A percentile compares a stretch with the other conserved stretches of the same genome.
Evolutionary conservation across 768 basidiomycete genomes (phyloP).

Genomic region (Tephrocybe sp.): DNA sequence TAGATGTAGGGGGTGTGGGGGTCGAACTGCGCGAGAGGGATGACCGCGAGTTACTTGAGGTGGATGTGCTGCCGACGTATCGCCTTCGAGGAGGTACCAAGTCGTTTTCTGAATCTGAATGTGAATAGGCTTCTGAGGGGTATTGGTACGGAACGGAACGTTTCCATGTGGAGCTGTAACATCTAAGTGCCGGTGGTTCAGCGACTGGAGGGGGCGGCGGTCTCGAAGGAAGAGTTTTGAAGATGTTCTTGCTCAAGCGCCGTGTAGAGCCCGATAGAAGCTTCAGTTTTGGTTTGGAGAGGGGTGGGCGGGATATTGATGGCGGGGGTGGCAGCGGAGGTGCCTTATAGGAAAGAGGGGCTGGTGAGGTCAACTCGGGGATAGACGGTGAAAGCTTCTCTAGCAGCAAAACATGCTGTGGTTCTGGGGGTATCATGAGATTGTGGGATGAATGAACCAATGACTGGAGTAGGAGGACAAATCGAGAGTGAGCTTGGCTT

Average conservation of each 20-base stretch:
- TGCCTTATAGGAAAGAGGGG: slow-evolving; percentile 58
- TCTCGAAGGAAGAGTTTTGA: slow-evolving; percentile 28
- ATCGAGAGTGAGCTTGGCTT: slow-evolving; percentile 67
- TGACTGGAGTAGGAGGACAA: slow-evolving; percentile 73
- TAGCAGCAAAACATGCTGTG: slow-evolving; percentile 24
- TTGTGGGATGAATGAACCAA: slow-evolving; percentile 60
- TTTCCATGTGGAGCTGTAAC: slow-evolving; percentile 53
- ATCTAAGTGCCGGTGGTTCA: slow-evolving; percentile 44
- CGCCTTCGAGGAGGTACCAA: slow-evolving; percentile 20
- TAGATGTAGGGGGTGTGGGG: slow-evolving; percentile 14
- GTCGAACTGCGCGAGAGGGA: slow-evolving; percentile 17
- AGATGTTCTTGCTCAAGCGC: slow-evolving; percentile 33
- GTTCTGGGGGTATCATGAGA: slow-evolving; percentile 45
- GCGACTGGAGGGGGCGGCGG: slow-evolving; percentile 44
- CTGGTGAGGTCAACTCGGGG: slow-evolving; percentile 71
- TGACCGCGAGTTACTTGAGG: slow-evolving; percentile 13
- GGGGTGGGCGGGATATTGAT: slow-evolving; percentile 1
- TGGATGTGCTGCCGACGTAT: slow-evolving; percentile 46
- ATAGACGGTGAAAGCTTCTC: slow-evolving; percentile 35
- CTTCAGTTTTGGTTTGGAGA: slow-evolving; percentile 6
- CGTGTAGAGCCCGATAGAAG: slow-evolving; percentile 17
- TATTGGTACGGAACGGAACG: slow-evolving; percentile 24
- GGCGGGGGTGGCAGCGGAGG: slow-evolving; percentile 15
- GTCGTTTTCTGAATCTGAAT: slow-evolving; percentile 11
- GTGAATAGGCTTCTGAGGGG: slow-evolving; percentile 5